Percentiles rank a stretch among this genome's conserved stretches.
These are phyloP conservation scores for Aethionema arabicum DNA, from an alignment of 345 rosid species.

Conservation along the genomic window DNA sequence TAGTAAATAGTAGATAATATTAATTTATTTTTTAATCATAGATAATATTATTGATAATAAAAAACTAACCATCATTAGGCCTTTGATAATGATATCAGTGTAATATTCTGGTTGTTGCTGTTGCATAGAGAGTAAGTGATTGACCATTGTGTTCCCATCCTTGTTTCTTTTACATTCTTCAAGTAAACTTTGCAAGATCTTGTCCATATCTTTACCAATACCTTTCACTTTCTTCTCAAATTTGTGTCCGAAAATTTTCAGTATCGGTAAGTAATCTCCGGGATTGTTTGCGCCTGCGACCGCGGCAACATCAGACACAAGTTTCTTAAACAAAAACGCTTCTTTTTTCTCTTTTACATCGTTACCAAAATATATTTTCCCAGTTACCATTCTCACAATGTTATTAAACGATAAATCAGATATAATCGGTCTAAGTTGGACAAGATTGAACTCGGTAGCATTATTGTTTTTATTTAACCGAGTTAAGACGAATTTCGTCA, in stretches of 20 bases:
- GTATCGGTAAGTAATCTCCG: slow-evolving; percentile 37
- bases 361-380: slow-evolving; percentile 49
- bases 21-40: no score
- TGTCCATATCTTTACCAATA: slow-evolving; percentile 34
- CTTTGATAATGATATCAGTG: slow-evolving; percentile 53
- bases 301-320: slow-evolving; percentile 1
- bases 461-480: no score
- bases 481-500: slow-evolving; percentile 17
- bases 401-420: slow-evolving; percentile 30
- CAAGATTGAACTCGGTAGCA: no score
- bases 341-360: slow-evolving; percentile 35
- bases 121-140: slow-evolving; percentile 48
- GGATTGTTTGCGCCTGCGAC: slow-evolving; percentile 24
- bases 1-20: no score
- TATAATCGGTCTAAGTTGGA: slow-evolving; percentile 17
- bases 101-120: slow-evolving; percentile 46
- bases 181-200: slow-evolving; percentile 42
- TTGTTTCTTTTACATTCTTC: slow-evolving; percentile 40
- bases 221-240: slow-evolving; percentile 34
- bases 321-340: slow-evolving; percentile 34
- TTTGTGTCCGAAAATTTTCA: slow-evolving; percentile 31
- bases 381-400: slow-evolving; percentile 43
- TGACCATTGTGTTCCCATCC: slow-evolving; percentile 42
- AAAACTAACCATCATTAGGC: slow-evolving; percentile 40
- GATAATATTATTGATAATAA: no score